phyloP scores from a whole-genome alignment of 2,329 filamentous ascomycete genomes.

The Ilyonectria sp. region DNA sequence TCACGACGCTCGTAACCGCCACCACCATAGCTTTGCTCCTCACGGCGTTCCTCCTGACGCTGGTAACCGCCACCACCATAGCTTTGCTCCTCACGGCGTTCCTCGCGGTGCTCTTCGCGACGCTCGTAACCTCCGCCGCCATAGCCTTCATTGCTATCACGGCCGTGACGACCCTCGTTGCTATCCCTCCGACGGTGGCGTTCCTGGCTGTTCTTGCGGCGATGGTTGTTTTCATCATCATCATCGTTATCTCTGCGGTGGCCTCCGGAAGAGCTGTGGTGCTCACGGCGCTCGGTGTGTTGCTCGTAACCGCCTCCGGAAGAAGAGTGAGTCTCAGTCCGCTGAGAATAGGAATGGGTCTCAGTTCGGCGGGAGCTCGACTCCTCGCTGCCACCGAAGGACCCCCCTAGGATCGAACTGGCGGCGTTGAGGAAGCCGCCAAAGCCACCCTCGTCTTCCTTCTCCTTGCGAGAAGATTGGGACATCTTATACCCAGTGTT shows the following conservation, averaged over 20 bases:
- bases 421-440: constrained; percentile 81
- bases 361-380: constrained; percentile 62
- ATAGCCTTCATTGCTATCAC: constrained; percentile 1
- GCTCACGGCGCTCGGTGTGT: constrained; percentile 68
- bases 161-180: constrained; percentile 4
- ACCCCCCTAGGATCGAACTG: constrained; percentile 75
- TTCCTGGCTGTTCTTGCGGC: constrained; percentile 25
- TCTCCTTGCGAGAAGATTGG: constrained; percentile 54
- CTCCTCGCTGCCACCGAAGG: constrained; percentile 71
- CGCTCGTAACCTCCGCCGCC: constrained; percentile 26
- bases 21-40: constrained; percentile 16
- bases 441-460: constrained; percentile 73
- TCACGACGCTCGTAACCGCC: constrained; percentile 27
- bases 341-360: constrained; percentile 73
- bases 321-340: constrained; percentile 66
- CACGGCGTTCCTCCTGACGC: constrained; percentile 15
- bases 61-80: constrained; percentile 27
- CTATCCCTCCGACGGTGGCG: constrained; percentile 25
- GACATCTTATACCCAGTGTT: constrained; percentile 62
- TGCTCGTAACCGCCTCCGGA: constrained; percentile 72
- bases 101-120: constrained; percentile 33
- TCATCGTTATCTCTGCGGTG: constrained; percentile 43
- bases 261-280: constrained; percentile 53
- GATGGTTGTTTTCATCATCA: constrained; percentile 21
- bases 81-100: constrained; percentile 40